Evolutionary conservation across 1,284 basidiomycete genomes (phyloP).

Genomic region (Trichosporon sp.): DNA sequence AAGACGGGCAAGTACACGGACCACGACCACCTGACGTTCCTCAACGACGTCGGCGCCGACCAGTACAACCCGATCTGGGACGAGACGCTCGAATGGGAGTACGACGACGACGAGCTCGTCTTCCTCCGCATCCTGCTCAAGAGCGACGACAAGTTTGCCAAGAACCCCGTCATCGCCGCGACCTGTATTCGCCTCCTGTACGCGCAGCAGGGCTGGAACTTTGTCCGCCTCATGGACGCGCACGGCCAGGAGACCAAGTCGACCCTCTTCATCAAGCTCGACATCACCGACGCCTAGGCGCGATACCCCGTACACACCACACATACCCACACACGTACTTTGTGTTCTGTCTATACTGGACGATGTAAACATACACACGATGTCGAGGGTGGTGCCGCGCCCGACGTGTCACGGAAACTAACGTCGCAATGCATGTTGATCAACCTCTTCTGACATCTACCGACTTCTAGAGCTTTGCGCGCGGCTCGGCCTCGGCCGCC

Average conservation of each 20-base stretch:
- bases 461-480: background rate
- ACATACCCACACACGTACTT: background rate
- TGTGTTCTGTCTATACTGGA: background rate
- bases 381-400: no score
- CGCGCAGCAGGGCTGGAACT: slow-evolving; percentile 14
- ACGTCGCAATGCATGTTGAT: background rate
- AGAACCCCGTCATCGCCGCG: slow-evolving; percentile 14
- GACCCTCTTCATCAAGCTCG: slow-evolving; percentile 13
- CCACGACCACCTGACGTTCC: slow-evolving; percentile 4
- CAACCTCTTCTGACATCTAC: background rate
- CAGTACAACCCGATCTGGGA: slow-evolving; percentile 66
- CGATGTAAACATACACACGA: background rate
- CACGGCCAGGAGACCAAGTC: slow-evolving; percentile 13
- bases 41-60: background rate
- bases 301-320: background rate
- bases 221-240: slow-evolving; percentile 17
- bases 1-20: slow-evolving; percentile 17
- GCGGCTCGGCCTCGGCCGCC: background rate
- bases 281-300: slow-evolving; percentile 11
- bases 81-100: slow-evolving; percentile 66
- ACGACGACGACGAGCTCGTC: slow-evolving; percentile 51
- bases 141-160: slow-evolving; percentile 18
- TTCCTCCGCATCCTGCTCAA: slow-evolving; percentile 22
- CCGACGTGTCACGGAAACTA: no score
- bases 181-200: slow-evolving; percentile 15